Conservation (phyloP, 2,329 filamentous ascomycete genomes). For the Hansfordia pulvinata region DNA sequence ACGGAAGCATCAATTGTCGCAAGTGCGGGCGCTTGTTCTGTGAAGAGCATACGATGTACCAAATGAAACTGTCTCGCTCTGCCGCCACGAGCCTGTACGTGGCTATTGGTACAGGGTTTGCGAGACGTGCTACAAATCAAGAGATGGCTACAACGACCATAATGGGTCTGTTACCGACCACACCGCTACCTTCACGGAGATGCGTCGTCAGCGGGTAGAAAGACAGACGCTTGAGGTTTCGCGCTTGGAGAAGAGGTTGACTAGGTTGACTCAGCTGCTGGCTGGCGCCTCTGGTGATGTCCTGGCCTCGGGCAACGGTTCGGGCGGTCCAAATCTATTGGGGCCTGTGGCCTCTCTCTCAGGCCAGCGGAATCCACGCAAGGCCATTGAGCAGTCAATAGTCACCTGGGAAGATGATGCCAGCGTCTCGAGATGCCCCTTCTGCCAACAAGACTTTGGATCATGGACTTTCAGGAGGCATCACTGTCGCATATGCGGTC, state of each 20-base stretch:
- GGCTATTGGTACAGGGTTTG: slow-evolving; percentile 92
- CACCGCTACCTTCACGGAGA: slow-evolving; percentile 52
- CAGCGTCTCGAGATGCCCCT: slow-evolving; percentile 68
- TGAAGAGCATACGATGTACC: slow-evolving; percentile 97
- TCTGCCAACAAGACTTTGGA: slow-evolving; percentile 92
- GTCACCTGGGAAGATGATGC: slow-evolving; percentile 93
- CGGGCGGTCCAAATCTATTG: slow-evolving; percentile 38
- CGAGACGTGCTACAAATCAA: slow-evolving; percentile 97
- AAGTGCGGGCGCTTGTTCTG: slow-evolving; percentile 91
- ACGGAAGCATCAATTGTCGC: slow-evolving; percentile 82
- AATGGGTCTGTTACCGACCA: slow-evolving; percentile 59
- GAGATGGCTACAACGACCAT: slow-evolving; percentile 90
- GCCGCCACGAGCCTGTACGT: slow-evolving; percentile 78
- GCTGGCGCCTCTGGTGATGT: no score
- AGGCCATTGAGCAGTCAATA: slow-evolving; percentile 76
- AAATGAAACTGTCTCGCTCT: slow-evolving; percentile 90
- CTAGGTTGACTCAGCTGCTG: slow-evolving; percentile 75
- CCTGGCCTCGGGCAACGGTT: no score
- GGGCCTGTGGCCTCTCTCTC: slow-evolving; percentile 47
- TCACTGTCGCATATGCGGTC: slow-evolving; percentile 87
- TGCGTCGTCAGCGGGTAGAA: slow-evolving; percentile 69
- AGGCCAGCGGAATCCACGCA: slow-evolving; percentile 62
- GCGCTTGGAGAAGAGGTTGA: slow-evolving; percentile 79
- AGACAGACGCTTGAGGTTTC: slow-evolving; percentile 79
- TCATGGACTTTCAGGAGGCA: slow-evolving; percentile 87